phyloP scores from a whole-genome alignment of 208 protist species.

The Lotmaria passim region DNA sequence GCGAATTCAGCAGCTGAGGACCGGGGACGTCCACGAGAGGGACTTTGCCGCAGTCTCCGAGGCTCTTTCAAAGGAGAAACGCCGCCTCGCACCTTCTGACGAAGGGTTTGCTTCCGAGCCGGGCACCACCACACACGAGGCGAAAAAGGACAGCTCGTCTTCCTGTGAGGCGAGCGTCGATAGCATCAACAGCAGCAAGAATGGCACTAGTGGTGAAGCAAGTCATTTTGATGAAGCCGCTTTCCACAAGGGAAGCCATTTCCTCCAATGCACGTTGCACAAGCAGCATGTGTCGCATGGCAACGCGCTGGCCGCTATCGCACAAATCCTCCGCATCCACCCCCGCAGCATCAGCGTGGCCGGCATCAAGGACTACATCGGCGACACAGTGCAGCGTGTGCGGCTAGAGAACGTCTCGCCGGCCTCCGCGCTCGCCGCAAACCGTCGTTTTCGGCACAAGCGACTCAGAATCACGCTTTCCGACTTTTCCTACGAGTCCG shows the following conservation, averaged over 20 bases:
- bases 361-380: constrained; percentile 90
- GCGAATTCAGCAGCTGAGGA: constrained; percentile 25
- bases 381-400: constrained; percentile 86
- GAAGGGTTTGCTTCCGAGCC: not conserved
- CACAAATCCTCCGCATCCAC: constrained; percentile 79
- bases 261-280: constrained; percentile 79
- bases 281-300: constrained; percentile 86
- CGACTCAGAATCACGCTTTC: constrained; percentile 62
- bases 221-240: not conserved
- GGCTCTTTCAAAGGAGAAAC: constrained; percentile 5
- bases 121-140: not conserved
- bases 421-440: constrained; percentile 58
- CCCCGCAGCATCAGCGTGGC: constrained; percentile 76
- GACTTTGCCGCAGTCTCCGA: not conserved
- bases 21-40: not conserved
- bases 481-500: constrained; percentile 80
- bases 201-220: not conserved
- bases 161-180: not conserved
- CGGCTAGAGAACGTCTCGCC: constrained; percentile 75
- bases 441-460: constrained; percentile 51
- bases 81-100: not conserved
- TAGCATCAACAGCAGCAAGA: not conserved
- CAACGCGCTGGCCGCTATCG: constrained; percentile 61
- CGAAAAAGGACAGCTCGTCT: too few relatives aligned
- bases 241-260: constrained; percentile 18